Conservation (phyloP, 306 rosid genomes). For the Vigna hirtella region DNA sequence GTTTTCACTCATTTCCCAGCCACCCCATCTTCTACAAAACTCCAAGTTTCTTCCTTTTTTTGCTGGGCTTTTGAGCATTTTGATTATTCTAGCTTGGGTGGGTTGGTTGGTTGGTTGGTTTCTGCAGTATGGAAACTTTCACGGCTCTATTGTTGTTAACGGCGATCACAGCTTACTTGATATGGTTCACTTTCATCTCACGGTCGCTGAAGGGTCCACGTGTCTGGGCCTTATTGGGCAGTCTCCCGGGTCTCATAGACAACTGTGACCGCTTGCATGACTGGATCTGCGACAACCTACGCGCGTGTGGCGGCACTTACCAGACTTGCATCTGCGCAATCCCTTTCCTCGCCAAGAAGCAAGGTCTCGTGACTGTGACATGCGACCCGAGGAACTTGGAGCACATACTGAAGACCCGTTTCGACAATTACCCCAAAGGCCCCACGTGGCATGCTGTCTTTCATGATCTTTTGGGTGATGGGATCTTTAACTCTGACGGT, state of each 20-base stretch:
- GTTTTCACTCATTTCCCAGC: slow-evolving; percentile 6
- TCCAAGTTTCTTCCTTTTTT: slow-evolving; percentile 10
- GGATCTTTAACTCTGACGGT: slow-evolving; percentile 91
- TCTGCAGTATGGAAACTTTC: slow-evolving; percentile 67
- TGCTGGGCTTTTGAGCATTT: slow-evolving; percentile 31
- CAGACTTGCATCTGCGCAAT: slow-evolving; percentile 97
- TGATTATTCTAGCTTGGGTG: slow-evolving; percentile 14
- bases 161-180: slow-evolving; percentile 74
- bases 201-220: slow-evolving; percentile 87
- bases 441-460: slow-evolving; percentile 96
- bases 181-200: slow-evolving; percentile 91
- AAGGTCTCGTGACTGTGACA: slow-evolving; percentile 99
- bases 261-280: slow-evolving; percentile 91
- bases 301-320: slow-evolving; percentile 96
- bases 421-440: slow-evolving; percentile 91
- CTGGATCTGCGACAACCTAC: slow-evolving; percentile 93
- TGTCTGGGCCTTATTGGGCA: slow-evolving; percentile 92
- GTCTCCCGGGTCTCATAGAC: slow-evolving; percentile 81
- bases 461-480: slow-evolving; percentile 86
- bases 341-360: slow-evolving; percentile 79
- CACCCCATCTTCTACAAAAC: neutral
- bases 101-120: neutral
- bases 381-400: slow-evolving; percentile 91
- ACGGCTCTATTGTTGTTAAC: slow-evolving; percentile 69
- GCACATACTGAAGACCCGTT: slow-evolving; percentile 84